Evolutionary conservation across 352 stramenopile genomes (phyloP).

Genomic region (Phytophthora cryptogea): DNA sequence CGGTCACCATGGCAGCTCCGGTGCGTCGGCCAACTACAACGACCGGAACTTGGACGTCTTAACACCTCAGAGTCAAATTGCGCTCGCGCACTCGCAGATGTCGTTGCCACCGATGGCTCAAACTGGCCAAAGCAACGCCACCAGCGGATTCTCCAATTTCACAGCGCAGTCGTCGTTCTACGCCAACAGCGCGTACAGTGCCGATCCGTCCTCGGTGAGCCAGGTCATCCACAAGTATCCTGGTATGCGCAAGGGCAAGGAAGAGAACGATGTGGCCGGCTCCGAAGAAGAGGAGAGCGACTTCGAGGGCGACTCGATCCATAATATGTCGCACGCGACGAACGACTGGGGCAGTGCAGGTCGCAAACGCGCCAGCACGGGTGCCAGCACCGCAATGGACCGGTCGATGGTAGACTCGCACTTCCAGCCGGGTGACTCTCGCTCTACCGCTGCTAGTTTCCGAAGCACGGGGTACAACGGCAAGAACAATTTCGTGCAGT

Average conservation of each 20-base stretch:
- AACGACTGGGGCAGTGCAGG: constrained; percentile 36
- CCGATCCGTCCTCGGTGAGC: constrained; percentile 15
- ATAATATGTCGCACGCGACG: constrained; percentile 40
- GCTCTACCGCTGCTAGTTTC: constrained; percentile 30
- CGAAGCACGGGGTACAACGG: constrained; percentile 12
- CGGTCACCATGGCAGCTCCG: neutral
- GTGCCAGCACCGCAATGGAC: constrained; percentile 12
- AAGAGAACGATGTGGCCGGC: constrained; percentile 39
- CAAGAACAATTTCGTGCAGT: constrained; percentile 27
- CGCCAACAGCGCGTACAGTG: constrained; percentile 27
- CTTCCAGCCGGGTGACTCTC: constrained; percentile 20
- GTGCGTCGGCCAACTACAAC: constrained; percentile 44
- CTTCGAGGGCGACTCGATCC: constrained; percentile 44
- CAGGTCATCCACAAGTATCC: constrained; percentile 36
- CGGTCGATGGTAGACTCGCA: constrained; percentile 21
- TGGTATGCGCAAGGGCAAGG: constrained; percentile 18
- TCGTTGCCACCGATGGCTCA: constrained; percentile 44
- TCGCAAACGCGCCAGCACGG: constrained; percentile 15
- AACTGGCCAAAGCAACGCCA: constrained; percentile 17
- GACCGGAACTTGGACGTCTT: constrained; percentile 61
- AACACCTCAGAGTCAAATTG: constrained; percentile 68
- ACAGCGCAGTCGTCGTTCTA: constrained; percentile 34
- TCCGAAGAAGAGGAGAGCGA: constrained; percentile 45
- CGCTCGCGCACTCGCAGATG: constrained; percentile 40
- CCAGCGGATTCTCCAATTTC: constrained; percentile 38